These are phyloP conservation scores for Phenoliferia sp. DNA, from an alignment of 1,284 basidiomycete species.

Conservation along the genomic window DNA sequence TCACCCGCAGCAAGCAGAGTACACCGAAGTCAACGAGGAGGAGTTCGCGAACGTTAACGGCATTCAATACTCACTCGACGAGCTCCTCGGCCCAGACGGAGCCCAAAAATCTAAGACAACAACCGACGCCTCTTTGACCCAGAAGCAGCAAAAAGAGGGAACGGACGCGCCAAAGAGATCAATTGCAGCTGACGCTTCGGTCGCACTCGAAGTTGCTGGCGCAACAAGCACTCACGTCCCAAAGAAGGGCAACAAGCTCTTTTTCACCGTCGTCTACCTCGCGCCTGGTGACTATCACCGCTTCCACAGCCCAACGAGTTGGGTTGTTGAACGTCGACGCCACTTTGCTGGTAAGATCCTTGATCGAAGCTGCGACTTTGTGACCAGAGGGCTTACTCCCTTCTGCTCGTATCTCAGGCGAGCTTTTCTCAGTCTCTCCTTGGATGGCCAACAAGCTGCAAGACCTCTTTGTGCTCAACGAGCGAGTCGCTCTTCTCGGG, in stretches of 20 bases:
- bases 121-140: constrained; percentile 14
- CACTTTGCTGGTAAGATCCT: constrained; percentile 75
- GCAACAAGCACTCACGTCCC: constrained; percentile 48
- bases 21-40: constrained; percentile 64
- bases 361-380: too few species aligned
- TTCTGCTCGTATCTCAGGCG: constrained; percentile 50
- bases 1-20: constrained; percentile 48
- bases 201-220: constrained; percentile 22
- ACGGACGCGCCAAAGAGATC: constrained; percentile 9
- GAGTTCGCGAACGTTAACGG: constrained; percentile 96
- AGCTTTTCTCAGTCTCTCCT: constrained; percentile 93
- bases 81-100: constrained; percentile 52
- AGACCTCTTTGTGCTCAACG: constrained; percentile 94
- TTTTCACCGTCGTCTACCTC: constrained; percentile 93
- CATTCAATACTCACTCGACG: constrained; percentile 86
- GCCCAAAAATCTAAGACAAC: neutral
- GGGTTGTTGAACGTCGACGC: constrained; percentile 92
- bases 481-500: constrained; percentile 93
- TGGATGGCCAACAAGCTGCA: constrained; percentile 88
- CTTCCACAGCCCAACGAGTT: constrained; percentile 91
- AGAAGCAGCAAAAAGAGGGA: constrained; percentile 3
- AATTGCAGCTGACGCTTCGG: constrained; percentile 20
- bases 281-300: constrained; percentile 98
- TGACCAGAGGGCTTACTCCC: neutral
- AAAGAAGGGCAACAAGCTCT: constrained; percentile 58